phyloP scores from a whole-genome alignment of 768 basidiomycete genomes.

The Trametes punicea region DNA sequence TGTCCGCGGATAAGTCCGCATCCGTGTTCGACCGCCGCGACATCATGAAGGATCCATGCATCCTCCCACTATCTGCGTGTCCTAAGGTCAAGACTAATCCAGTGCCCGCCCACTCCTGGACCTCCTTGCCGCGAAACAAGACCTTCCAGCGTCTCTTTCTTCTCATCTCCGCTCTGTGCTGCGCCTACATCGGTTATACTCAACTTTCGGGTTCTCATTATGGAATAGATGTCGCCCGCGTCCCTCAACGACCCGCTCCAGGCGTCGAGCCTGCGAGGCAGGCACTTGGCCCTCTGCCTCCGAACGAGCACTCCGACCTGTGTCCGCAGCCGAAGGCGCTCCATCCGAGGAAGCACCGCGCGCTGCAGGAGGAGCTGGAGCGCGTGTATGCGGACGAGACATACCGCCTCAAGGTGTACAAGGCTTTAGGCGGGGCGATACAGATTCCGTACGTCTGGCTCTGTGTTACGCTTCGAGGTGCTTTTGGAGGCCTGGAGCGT shows the following conservation, averaged over 20 bases:
- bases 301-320: slow-evolving; percentile 7
- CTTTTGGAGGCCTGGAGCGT: too few relatives aligned
- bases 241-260: background rate
- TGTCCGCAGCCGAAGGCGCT: slow-evolving; percentile 38
- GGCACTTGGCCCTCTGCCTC: background rate
- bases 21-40: background rate
- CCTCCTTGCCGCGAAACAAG: background rate
- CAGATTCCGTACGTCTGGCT: slow-evolving; percentile 35
- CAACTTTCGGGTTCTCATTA: background rate
- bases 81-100: background rate
- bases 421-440: slow-evolving; percentile 24
- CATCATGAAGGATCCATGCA: background rate
- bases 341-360: slow-evolving; percentile 27
- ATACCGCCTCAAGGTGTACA: slow-evolving; percentile 30
- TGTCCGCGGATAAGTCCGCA: background rate
- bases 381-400: slow-evolving; percentile 30
- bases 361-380: slow-evolving; percentile 31
- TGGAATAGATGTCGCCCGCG: too few relatives aligned
- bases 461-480: background rate
- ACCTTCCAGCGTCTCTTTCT: slow-evolving; percentile 1
- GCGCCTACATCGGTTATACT: background rate
- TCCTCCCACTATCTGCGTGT: background rate
- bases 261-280: background rate
- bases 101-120: background rate
- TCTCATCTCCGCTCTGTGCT: background rate